Evolutionary conservation across 176 grass and related monocot genomes (phyloP), one percentile per base, ranked within the genome.

Genomic region (Dendrocalamus sinicus): DNA sequence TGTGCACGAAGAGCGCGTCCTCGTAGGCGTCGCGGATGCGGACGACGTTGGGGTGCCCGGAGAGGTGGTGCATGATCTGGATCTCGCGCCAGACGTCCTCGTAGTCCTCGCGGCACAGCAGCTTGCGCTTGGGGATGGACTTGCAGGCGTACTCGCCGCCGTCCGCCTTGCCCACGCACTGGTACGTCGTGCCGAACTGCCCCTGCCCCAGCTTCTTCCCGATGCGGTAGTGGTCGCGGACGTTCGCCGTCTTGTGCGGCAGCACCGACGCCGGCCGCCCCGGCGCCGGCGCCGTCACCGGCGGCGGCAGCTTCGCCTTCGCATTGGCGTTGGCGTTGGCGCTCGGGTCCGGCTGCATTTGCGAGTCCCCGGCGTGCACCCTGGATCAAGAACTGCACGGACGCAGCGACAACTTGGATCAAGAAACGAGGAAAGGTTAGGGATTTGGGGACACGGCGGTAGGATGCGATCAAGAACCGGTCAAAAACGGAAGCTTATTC

Each of bases 21-120:
- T 98, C 95, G 62, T 92, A 98, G 70, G 95, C 87, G 59, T 83
- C 95, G 55, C 85, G 89, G 86, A 97, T 94, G 71, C 95, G 92
- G 45, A 97, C 95, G 55, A 97, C 95, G 83, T 97, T 94, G 4
- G 81, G 77, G 81, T 97, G 95, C 77, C 89, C 92, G 37, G 95
- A 97, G 80, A 97, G 95, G 86, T 97, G 95, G 88, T 97, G 95
- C 95, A 94, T 97, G 92, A 97, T 94, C 91, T 97, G 95, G 95
- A 97, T 94, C 95, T 97, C 95, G 81, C 95, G 90, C 90, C 91
- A 93, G 4, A 92, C 95, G 57, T 94, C 92, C 84, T 94, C 92
- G 74, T 94, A 94, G 85, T 97, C 95, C 75, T 97, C 95, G 26
- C 95, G 89, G 89, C 95, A 97, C 35, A 92, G 66, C 67, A 97